Evolutionary conservation across 495 filamentous ascomycete species (phyloP), one percentile per base, ranked within the genome.

Genomic region (Tuber melanosporum): DNA sequence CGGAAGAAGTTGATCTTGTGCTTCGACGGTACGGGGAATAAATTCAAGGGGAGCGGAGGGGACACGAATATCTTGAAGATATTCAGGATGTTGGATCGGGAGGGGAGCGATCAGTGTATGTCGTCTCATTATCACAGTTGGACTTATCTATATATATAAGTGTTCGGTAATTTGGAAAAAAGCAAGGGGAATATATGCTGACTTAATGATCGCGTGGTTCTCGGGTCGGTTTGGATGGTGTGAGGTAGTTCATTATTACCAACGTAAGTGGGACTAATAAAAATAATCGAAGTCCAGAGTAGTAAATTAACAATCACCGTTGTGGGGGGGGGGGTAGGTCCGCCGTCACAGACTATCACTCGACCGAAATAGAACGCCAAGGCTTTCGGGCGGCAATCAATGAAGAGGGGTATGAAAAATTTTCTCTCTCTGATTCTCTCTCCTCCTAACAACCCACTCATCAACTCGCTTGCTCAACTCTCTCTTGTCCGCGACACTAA

Each of bases 51-150:
- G 15, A 92, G 93, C 81, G 90, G 92, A 71, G 90, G 89, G 14
- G 92, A 96, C 82, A 95, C 92, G 82, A 96, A 95, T 83, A 94
- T 97, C 75, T 85, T 97, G 70, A 97, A 97, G 84, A 94, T 97
- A 42, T 97, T 91, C 73, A 84, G 89, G 17, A 90, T 91, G 87
- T 83, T 92, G 8, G 88, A 90, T 74, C 82, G 88, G 6, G 87
- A 85, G 4, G 85, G 85, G 0, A 84, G 82, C 8, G 85, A 88
- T 69, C 87, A 89, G 66, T 89, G 87, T 89, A 83, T 70, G 85
- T 84, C 22, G 10, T 26, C 10, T 57, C 14, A 3, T 3, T 57
- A 57, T 57, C 52, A 12, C 3, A 2, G 52, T 62, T 62, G 22
- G 32, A 32, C 52, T 10, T 62, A 32, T n/a, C n/a, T 32, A 32